Evolutionary conservation across 164 flowering plant genomes (phyloP).

Genomic region (Aristolochia californica): DNA sequence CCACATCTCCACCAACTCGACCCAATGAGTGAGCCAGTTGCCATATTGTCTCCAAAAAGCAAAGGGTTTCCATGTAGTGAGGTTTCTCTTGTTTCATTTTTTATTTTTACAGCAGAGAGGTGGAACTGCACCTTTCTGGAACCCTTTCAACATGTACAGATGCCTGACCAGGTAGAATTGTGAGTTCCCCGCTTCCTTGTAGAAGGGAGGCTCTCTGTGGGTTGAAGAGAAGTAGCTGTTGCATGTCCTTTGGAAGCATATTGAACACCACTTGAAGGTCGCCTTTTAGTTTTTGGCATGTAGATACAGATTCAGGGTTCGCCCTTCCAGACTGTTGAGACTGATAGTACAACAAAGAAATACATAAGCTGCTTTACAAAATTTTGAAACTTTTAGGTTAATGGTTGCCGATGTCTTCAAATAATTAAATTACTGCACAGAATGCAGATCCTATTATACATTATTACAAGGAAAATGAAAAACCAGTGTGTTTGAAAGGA

Average conservation of each 20-base stretch:
- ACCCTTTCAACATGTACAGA: slow-evolving; percentile 7
- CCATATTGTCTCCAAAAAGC: too few relatives aligned
- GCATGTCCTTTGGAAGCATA: slow-evolving; percentile 83
- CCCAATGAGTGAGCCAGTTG: too few relatives aligned
- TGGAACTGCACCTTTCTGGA: neutral
- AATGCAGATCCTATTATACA: too few relatives aligned
- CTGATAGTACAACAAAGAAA: slow-evolving; percentile 10
- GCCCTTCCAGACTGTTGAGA: slow-evolving; percentile 40
- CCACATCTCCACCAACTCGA: too few relatives aligned
- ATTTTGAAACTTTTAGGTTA: too few relatives aligned
- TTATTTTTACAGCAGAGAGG: neutral
- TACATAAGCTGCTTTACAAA: neutral
- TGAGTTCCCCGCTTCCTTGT: slow-evolving; percentile 28
- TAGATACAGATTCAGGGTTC: slow-evolving; percentile 30
- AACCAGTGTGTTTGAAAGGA: too few relatives aligned
- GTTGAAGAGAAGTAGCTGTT: slow-evolving; percentile 68
- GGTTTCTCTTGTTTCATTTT: too few relatives aligned
- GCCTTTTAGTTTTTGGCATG: slow-evolving; percentile 53
- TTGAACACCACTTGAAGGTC: slow-evolving; percentile 62
- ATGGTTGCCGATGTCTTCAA: too few relatives aligned
- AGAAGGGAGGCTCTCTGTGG: slow-evolving; percentile 67
- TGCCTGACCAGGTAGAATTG: slow-evolving; percentile 28
- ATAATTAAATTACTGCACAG: too few relatives aligned
- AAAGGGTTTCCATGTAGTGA: too few relatives aligned
- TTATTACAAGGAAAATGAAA: too few relatives aligned